phyloP scores from a whole-genome alignment of 345 rosid species.

The Populus nigra region DNA sequence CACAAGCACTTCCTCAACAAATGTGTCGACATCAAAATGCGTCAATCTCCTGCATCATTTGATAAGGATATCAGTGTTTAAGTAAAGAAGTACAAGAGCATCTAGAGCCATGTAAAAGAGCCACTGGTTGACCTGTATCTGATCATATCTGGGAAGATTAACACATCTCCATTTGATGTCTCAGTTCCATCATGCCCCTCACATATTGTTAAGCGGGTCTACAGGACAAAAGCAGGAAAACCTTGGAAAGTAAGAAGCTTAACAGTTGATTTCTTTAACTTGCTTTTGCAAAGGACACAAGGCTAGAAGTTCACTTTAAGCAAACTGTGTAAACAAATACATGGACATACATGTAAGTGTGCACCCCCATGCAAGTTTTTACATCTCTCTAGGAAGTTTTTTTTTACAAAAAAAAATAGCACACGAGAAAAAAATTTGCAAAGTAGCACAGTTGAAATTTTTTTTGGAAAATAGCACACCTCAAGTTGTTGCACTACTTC shows the following conservation, averaged over 20 bases:
- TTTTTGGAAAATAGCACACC: no score
- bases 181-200: constrained; percentile 98
- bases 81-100: constrained; percentile 11
- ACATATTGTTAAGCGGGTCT: constrained; percentile 90
- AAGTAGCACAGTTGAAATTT: no score
- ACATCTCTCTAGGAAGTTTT: background rate
- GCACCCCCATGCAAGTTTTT: background rate
- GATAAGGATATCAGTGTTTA: constrained; percentile 14
- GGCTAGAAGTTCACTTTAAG: no score
- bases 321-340: background rate
- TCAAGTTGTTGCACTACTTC: no score
- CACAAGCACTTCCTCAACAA: constrained; percentile 96
- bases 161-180: constrained; percentile 95
- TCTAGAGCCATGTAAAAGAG: constrained; percentile 7
- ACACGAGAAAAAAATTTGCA: no score
- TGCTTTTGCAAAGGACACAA: background rate
- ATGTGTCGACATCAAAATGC: constrained; percentile 97
- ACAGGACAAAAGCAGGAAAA: constrained; percentile 11
- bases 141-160: constrained; percentile 95
- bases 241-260: background rate
- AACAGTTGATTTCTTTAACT: background rate
- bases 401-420: no score
- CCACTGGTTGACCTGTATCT: constrained; percentile 69
- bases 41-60: constrained; percentile 88
- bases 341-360: background rate